A percentile compares a stretch with the other conserved stretches of the same genome.
These are phyloP conservation scores for Oemleria cerasiformis DNA, from an alignment of 306 rosid species.

Conservation along the genomic window DNA sequence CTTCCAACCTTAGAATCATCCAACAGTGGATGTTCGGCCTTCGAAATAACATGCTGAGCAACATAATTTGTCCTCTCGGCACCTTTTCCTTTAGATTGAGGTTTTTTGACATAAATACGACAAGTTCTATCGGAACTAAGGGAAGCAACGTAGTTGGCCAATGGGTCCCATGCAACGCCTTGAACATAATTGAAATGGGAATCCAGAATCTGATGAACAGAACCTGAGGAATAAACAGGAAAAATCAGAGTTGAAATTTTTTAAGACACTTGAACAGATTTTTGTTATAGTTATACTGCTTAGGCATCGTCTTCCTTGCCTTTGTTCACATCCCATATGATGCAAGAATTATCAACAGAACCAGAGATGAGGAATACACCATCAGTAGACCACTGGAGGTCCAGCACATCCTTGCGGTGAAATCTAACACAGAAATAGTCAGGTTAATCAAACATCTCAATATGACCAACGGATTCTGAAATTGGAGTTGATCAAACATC, in stretches of 20 bases:
- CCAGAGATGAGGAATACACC: slow-evolving; percentile 72
- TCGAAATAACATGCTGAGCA: slow-evolving; percentile 73
- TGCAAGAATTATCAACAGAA: slow-evolving; percentile 92
- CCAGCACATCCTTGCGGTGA: slow-evolving; percentile 88
- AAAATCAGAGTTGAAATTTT: slow-evolving; percentile 16
- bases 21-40: slow-evolving; percentile 57
- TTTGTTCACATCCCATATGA: slow-evolving; percentile 89
- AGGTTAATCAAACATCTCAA: background rate
- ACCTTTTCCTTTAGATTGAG: slow-evolving; percentile 59
- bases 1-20: slow-evolving; percentile 69
- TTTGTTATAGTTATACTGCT: slow-evolving; percentile 3
- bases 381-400: slow-evolving; percentile 84
- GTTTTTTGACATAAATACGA: slow-evolving; percentile 69
- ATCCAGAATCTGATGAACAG: slow-evolving; percentile 79
- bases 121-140: slow-evolving; percentile 94
- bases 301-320: slow-evolving; percentile 39
- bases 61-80: slow-evolving; percentile 60
- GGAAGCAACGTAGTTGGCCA: slow-evolving; percentile 72
- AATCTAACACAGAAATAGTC: slow-evolving; percentile 51
- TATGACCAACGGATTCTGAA: background rate
- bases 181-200: slow-evolving; percentile 91
- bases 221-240: slow-evolving; percentile 48
- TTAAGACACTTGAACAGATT: slow-evolving; percentile 20
- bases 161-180: slow-evolving; percentile 97
- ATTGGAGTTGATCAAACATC: background rate